Conservation (phyloP, 2,329 filamentous ascomycete genomes). For the Clathrospora elynae region DNA sequence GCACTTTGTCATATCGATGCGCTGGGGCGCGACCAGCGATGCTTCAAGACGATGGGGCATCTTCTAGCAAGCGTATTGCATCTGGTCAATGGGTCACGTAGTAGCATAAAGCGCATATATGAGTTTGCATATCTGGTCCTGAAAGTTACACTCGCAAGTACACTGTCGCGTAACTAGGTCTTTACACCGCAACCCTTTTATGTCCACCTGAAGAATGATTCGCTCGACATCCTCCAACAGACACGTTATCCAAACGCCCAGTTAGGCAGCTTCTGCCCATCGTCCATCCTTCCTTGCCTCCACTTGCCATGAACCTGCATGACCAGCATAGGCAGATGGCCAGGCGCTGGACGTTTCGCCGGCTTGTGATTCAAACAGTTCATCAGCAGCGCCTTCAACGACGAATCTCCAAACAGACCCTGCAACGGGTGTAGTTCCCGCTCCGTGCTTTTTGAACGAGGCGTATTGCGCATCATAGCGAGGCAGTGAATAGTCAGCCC, state of each 20-base stretch:
- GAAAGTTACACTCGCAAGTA: too few relatives aligned
- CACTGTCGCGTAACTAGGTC: too few relatives aligned
- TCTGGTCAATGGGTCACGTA: too few relatives aligned
- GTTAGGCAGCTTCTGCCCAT: background rate
- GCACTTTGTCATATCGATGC: background rate
- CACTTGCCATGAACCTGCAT: slow-evolving; percentile 4
- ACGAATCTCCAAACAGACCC: background rate
- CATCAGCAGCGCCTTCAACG: background rate
- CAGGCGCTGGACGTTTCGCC: background rate
- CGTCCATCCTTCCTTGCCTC: background rate
- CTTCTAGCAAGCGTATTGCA: too few relatives aligned
- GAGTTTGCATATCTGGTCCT: too few relatives aligned
- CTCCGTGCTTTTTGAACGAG: background rate
- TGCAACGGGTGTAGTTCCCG: background rate
- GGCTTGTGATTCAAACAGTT: slow-evolving; percentile 2
- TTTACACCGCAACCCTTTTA: too few relatives aligned
- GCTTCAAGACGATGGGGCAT: too few relatives aligned
- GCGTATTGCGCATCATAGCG: slow-evolving; percentile 1
- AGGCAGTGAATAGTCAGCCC: slow-evolving; percentile 11
- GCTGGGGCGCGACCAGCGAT: too few relatives aligned
- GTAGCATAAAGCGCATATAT: too few relatives aligned
- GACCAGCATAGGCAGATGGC: slow-evolving; percentile 2
- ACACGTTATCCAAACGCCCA: slow-evolving; percentile 12
- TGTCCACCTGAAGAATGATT: too few relatives aligned
- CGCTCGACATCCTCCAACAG: too few relatives aligned